These are phyloP conservation scores for Annulohypoxylon moriforme DNA, from an alignment of 495 filamentous ascomycete species.

Conservation along the genomic window DNA sequence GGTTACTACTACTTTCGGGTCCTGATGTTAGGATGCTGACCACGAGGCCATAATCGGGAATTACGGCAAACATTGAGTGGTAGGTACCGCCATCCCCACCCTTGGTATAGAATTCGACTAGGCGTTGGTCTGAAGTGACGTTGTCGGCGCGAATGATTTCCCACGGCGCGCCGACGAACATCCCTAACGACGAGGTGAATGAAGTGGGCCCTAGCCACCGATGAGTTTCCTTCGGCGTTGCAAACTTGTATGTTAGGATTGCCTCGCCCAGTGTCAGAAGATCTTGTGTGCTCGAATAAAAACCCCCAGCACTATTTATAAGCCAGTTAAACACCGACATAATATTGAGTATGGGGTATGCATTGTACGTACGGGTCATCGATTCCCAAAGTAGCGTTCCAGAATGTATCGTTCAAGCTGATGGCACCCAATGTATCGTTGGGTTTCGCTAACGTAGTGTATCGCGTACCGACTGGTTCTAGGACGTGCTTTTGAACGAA, in stretches of 20 bases:
- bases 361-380: constrained; percentile 18
- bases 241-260: constrained; percentile 61
- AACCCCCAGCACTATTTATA: constrained; percentile 59
- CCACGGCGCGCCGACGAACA: constrained; percentile 67
- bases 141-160: constrained; percentile 56
- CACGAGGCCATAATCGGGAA: constrained; percentile 65
- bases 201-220: constrained; percentile 64
- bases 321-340: too few relatives aligned
- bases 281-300: constrained; percentile 62
- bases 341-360: too few relatives aligned
- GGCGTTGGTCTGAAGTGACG: constrained; percentile 45
- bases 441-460: constrained; percentile 46
- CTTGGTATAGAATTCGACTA: constrained; percentile 66
- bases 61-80: constrained; percentile 56
- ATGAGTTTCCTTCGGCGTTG: constrained; percentile 57
- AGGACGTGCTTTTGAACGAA: constrained; percentile 47
- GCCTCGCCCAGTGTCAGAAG: constrained; percentile 60
- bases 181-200: constrained; percentile 55
- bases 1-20: constrained; percentile 33
- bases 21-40: constrained; percentile 59
- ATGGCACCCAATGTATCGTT: constrained; percentile 45
- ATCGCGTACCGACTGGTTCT: constrained; percentile 51
- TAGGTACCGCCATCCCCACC: constrained; percentile 62
- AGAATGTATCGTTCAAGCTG: constrained; percentile 39
- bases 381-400: constrained; percentile 35